Evolutionary conservation across 2,329 filamentous ascomycete genomes (phyloP), one percentile per base, ranked within the genome.

Genomic region (Alternaria brassicae): DNA sequence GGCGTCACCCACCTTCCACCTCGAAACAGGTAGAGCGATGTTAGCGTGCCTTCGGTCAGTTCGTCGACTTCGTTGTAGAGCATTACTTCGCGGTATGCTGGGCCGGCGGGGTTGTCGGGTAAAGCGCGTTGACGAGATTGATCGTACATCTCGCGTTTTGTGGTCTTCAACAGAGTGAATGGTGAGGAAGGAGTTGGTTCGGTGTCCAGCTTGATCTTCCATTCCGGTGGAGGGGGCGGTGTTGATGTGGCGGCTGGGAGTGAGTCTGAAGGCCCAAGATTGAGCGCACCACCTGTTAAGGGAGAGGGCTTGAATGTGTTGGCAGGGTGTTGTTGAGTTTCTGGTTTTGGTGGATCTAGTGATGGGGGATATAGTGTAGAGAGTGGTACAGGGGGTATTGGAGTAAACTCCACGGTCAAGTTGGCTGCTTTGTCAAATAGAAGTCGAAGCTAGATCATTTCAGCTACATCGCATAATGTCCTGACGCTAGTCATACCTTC

Each of bases 91-190:
- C 85, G 84, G 39, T 69, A 63, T 0, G 62, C 53, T 0, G 67
- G 55, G n/a, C 61, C 58, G 1, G 56, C 12, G 1, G 68, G 62
- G 44, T 79, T 65, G 54, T 66, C 2, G 63, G 81, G 69, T 47
- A 94, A 86, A 0, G 84, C 86, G 13, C 91, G 84, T 25, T 79
- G 72, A 8, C 93, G 86, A 1, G 92, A 91, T 2, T 80, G 80
- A 44, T 91, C 86, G 76, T 98, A 98, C 73, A 88, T 82, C 9
- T 82, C 80, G 13, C 94, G 87, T 47, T 84, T 81, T 0, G 91
- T 95, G 0, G 94, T 98, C 78, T 99, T 98, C 81, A 91, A 91
- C 58, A 89, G 88, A 0, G 93, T 97, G 72, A 89, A 91, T n/a
- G 87, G 84, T 0, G 83, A 83, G 0, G 83, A 81, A 0, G 74